These are phyloP conservation scores for Symbiodinium pilosum DNA, from an alignment of 73 alveolate species.

Conservation along the genomic window DNA sequence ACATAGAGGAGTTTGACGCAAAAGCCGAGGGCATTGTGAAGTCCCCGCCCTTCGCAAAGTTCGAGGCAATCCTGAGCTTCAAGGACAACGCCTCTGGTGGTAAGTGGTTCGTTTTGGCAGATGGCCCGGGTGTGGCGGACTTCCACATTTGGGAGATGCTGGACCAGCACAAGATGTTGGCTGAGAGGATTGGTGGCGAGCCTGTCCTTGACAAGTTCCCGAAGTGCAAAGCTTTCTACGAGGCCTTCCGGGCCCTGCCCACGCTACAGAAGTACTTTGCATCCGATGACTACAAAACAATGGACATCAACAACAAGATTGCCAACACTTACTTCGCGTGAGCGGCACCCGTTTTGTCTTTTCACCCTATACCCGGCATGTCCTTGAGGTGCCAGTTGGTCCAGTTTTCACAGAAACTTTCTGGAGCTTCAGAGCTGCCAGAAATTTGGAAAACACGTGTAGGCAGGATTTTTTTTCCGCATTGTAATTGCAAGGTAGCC, in stretches of 20 bases:
- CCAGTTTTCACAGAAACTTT: no score
- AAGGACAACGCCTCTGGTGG: conserved; percentile 71
- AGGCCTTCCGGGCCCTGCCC: conserved; percentile 79
- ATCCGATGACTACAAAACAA: conserved; percentile 48
- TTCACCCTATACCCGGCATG: no score
- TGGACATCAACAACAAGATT: not conserved
- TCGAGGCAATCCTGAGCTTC: conserved; percentile 31
- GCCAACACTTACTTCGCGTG: not conserved
- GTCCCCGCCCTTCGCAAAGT: conserved; percentile 54
- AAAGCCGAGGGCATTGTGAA: not conserved
- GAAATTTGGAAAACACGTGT: no score
- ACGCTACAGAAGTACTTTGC: conserved; percentile 69
- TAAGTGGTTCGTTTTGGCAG: conserved; percentile 57
- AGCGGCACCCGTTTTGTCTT: not conserved
- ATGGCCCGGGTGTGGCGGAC: conserved; percentile 64
- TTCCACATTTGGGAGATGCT: conserved; percentile 77
- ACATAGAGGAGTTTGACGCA: conserved; percentile 57
- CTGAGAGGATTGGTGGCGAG: conserved; percentile 1
- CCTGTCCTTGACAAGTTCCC: conserved; percentile 41
- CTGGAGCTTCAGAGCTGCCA: no score
- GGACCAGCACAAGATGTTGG: conserved; percentile 76
- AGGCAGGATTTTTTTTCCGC: no score
- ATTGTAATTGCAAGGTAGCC: no score
- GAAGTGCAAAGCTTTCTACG: conserved; percentile 77
- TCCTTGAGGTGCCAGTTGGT: no score